Evolutionary conservation across 129 eudicot species (phyloP).

Genomic region (Flaveria sonorensis): DNA sequence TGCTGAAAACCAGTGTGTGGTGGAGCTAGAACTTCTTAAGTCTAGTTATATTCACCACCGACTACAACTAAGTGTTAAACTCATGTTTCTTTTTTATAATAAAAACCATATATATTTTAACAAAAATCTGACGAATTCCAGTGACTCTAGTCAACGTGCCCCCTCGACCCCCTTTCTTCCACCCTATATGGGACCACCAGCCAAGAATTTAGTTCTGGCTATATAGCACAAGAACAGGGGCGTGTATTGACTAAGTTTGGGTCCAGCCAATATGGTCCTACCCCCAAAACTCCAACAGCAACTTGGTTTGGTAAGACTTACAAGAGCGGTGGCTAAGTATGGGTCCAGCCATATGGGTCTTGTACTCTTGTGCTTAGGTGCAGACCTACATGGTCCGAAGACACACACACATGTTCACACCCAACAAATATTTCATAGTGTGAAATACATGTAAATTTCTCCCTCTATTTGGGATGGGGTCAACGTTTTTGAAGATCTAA

Average conservation of each 20-base stretch:
- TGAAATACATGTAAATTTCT: background rate
- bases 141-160: background rate
- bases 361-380: constrained; percentile 6
- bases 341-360: constrained; percentile 5
- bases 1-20: background rate
- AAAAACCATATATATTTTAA: background rate
- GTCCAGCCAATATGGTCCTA: constrained; percentile 4
- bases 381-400: background rate
- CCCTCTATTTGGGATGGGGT: background rate
- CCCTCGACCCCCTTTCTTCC: background rate
- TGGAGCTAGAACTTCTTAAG: too few species aligned
- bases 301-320: constrained; percentile 7
- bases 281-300: constrained; percentile 1
- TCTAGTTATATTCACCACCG: background rate
- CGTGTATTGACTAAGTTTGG: constrained; percentile 18
- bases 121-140: background rate
- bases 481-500: too few species aligned
- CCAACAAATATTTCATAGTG: background rate
- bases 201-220: background rate
- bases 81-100: background rate
- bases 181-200: background rate
- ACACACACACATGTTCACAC: background rate
- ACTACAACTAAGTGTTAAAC: background rate
- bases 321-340: constrained; percentile 18
- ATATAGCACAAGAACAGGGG: constrained; percentile 6